A percentile compares a stretch with the other conserved stretches of the same genome.
Evolutionary conservation across 768 basidiomycete genomes (phyloP).

Genomic region (Daedaleopsis sinensis): DNA sequence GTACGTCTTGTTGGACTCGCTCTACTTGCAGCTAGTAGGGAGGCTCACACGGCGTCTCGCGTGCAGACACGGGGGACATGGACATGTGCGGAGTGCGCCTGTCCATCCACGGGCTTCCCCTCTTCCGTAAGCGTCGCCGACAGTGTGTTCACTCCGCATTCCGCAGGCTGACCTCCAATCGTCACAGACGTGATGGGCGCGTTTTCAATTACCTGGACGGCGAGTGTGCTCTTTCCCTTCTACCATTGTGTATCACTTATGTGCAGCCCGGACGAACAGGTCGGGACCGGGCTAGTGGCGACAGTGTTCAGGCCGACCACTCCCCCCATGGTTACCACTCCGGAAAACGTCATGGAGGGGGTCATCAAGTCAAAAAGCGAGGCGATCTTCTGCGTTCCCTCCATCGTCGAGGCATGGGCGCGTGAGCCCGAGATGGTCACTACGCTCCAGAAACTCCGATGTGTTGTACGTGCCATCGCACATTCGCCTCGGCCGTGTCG

Average conservation of each 20-base stretch:
- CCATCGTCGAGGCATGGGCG: conserved; percentile 33
- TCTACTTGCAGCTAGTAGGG: too few species aligned
- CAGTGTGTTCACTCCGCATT: neutral
- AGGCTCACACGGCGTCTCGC: neutral
- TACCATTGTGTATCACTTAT: neutral
- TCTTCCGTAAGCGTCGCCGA: conserved; percentile 26
- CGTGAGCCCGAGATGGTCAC: conserved; percentile 12
- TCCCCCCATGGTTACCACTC: conserved; percentile 27
- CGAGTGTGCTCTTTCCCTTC: neutral
- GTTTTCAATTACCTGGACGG: conserved; percentile 7
- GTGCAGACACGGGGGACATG: conserved; percentile 14
- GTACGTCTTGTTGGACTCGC: conserved; percentile 5
- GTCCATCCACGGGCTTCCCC: conserved; percentile 23
- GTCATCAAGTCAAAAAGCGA: conserved; percentile 13
- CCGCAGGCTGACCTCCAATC: neutral
- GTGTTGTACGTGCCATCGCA: conserved; percentile 11
- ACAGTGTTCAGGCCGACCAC: conserved; percentile 26
- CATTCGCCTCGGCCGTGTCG: too few species aligned
- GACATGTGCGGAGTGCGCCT: conserved; percentile 22
- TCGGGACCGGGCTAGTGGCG: conserved; percentile 19
- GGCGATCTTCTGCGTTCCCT: conserved; percentile 25
- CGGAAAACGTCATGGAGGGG: conserved; percentile 22
- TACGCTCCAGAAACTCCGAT: conserved; percentile 11
- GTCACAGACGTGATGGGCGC: conserved; percentile 13
- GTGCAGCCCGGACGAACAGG: neutral